Base-by-base conservation (phyloP, 1,284 basidiomycete genomes). In the Cryptococcus jaspeensis region DNA sequence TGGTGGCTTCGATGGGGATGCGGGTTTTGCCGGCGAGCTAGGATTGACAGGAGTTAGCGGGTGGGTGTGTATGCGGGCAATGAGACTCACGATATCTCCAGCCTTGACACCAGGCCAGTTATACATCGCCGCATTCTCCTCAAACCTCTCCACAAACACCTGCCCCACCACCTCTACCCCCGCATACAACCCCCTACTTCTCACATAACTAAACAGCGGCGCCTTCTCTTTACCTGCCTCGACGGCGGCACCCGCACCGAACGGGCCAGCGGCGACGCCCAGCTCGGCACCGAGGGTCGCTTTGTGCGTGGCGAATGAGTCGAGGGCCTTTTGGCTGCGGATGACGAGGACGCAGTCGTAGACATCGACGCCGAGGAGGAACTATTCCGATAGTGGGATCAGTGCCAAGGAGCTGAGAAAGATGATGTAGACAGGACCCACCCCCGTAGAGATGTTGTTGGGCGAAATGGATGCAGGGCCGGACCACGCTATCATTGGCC, bases 241-340 rank as follows among this genome's bases (percentile, higher is more conserved):
- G 3, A 74, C 72, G 0, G 75, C 75, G 3, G 78, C 78, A 2
- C 81, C 82, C 0, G 77, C 72, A 0, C 82, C 82, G 25, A 79
- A 80, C 1, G 81, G 81, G 0, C 82, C 82, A 0, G 81, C 80
- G 0, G 78, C 80, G 1, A 83, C 76, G 7, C 71, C 81, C 0
- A 82, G 74, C 59, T 83, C 81, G 0, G 79, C 72, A 0, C 81
- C 81, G 5, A 83, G 60, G 0, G 81, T 81, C 12, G 79, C 74
- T 59, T 83, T 82, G 70, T 81, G 80, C 5, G 76, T 75, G 40
- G 68, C 70, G 67, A 84, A 84, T 1, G 76, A 71, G 47, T 82
- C 77, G 50, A 84, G 73, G 0, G 81, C 80, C 35, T 77, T 69
- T 50, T 79, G 77, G 0, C 78, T 76, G 18, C 80, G 78, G 40